phyloP scores from a whole-genome alignment of 1,139 yeast species.

The Diutina neorugosa region DNA sequence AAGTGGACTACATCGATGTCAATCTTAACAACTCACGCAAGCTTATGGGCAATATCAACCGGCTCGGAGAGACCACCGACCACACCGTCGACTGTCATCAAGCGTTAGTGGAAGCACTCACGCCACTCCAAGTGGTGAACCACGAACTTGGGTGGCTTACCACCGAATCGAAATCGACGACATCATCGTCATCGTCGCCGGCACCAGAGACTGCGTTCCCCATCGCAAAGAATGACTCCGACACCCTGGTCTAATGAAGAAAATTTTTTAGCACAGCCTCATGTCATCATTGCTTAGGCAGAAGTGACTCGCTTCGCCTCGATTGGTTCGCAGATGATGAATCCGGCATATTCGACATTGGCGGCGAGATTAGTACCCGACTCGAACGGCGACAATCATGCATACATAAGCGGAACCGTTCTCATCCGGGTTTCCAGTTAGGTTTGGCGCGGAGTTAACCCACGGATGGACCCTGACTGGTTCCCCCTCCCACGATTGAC shows the following conservation, averaged over 20 bases:
- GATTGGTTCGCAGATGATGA: neutral
- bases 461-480: no score
- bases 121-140: neutral
- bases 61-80: conserved; percentile 14
- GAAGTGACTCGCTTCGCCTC: neutral
- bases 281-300: neutral
- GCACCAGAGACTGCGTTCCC: neutral
- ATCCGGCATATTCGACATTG: neutral
- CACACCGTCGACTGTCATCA: conserved; percentile 11
- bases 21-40: conserved; percentile 33
- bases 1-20: conserved; percentile 32
- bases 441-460: no score
- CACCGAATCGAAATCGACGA: neutral
- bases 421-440: no score
- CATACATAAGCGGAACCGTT: no score
- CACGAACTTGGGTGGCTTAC: neutral
- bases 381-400: no score
- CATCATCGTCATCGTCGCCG: neutral
- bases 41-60: conserved; percentile 21
- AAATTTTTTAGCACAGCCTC: neutral
- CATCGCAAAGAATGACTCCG: neutral
- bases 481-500: no score
- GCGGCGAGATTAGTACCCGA: no score
- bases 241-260: neutral
- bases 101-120: neutral